Percentiles rank a stretch among this genome's conserved stretches.
These are phyloP conservation scores for Cylindrotheca fusiformis DNA, from an alignment of 108 stramenopile genomes.

Conservation along the genomic window DNA sequence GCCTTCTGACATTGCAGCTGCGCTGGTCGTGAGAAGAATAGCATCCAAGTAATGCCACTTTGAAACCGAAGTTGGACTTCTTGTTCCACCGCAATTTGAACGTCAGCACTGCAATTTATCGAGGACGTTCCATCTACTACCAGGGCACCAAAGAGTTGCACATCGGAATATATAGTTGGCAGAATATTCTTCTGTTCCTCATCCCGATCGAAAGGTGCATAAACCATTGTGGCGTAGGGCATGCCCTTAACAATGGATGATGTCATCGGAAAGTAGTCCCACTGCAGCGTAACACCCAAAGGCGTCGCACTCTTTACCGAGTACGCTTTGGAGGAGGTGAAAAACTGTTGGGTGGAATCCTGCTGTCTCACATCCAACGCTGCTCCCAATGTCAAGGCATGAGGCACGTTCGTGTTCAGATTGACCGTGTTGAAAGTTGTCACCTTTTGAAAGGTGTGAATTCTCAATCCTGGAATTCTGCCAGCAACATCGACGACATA, in stretches of 20 bases:
- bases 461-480: constrained; percentile 56
- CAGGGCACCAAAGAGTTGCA: constrained; percentile 14
- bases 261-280: constrained; percentile 30
- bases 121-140: constrained; percentile 24
- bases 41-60: constrained; percentile 81
- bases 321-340: constrained; percentile 20
- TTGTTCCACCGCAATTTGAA: constrained; percentile 37
- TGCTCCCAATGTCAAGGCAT: constrained; percentile 75
- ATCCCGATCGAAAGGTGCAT: constrained; percentile 4
- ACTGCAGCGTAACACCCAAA: constrained; percentile 58
- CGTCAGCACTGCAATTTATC: constrained; percentile 14
- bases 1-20: constrained; percentile 43
- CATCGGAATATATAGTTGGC: constrained; percentile 49
- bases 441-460: constrained; percentile 45
- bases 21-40: constrained; percentile 80
- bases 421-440: constrained; percentile 43
- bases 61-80: constrained; percentile 65
- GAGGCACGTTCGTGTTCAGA: constrained; percentile 40
- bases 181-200: constrained; percentile 1
- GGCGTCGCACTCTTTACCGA: constrained; percentile 20
- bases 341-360: background rate
- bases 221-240: constrained; percentile 83
- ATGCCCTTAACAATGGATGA: constrained; percentile 77
- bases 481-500: constrained; percentile 66
- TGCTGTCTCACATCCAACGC: background rate